Conservation (phyloP, 2,329 filamentous ascomycete genomes). For the Ophiostoma novo-ulmi region DNA sequence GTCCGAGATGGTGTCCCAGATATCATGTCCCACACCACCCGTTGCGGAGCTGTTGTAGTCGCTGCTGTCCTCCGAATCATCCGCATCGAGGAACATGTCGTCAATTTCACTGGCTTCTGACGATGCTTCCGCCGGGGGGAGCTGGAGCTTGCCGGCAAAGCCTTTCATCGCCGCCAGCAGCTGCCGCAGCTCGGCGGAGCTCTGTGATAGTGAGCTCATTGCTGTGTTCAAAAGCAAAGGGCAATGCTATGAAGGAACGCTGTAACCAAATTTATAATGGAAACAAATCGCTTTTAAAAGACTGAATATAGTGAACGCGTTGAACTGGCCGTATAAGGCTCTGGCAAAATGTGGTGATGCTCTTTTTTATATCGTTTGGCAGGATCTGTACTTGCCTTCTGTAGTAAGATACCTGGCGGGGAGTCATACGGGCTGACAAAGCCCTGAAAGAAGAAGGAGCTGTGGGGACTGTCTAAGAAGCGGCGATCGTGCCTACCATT, state of each 20-base stretch:
- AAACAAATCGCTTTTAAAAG: background rate
- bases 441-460: slow-evolving; percentile 30
- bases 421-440: slow-evolving; percentile 26
- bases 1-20: slow-evolving; percentile 89
- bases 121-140: slow-evolving; percentile 35
- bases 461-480: slow-evolving; percentile 10
- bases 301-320: background rate
- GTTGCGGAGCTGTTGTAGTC: slow-evolving; percentile 50
- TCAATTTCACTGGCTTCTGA: slow-evolving; percentile 32
- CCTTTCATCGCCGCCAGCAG: slow-evolving; percentile 83
- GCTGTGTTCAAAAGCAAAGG: background rate
- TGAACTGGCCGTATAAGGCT: background rate
- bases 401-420: slow-evolving; percentile 2
- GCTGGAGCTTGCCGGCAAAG: slow-evolving; percentile 67
- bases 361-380: background rate
- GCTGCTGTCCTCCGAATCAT: slow-evolving; percentile 58
- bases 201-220: slow-evolving; percentile 19
- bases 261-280: background rate
- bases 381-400: background rate
- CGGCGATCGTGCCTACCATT: slow-evolving; percentile 16
- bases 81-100: slow-evolving; percentile 33
- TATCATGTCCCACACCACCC: slow-evolving; percentile 63
- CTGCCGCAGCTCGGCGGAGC: slow-evolving; percentile 60
- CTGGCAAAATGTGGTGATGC: slow-evolving; percentile 1
- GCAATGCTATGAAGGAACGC: background rate